Percentiles rank a stretch among this genome's conserved stretches.
These are phyloP conservation scores for Lyophyllum shimeji DNA, from an alignment of 768 basidiomycete species.

Conservation along the genomic window DNA sequence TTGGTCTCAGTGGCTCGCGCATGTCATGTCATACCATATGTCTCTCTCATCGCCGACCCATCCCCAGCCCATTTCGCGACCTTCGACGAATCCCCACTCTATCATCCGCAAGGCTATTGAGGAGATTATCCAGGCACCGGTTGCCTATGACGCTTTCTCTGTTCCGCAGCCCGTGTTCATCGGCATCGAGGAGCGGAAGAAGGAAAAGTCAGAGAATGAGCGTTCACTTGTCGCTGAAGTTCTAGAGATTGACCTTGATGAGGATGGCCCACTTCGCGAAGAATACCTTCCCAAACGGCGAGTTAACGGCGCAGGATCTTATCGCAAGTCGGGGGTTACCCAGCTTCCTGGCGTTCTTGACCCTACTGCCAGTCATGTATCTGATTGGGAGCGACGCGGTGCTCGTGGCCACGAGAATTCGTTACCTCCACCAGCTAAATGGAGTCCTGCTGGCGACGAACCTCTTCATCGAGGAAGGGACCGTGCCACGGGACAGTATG, in stretches of 20 bases:
- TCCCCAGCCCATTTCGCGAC: slow-evolving; percentile 78
- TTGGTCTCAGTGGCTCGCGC: slow-evolving; percentile 73
- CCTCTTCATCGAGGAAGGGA: slow-evolving; percentile 59
- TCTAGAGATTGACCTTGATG: slow-evolving; percentile 77
- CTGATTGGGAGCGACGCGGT: slow-evolving; percentile 17
- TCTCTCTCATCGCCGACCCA: slow-evolving; percentile 57
- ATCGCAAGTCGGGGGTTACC: slow-evolving; percentile 19
- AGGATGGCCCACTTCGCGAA: slow-evolving; percentile 79
- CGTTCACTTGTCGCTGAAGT: slow-evolving; percentile 43
- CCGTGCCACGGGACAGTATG: slow-evolving; percentile 55
- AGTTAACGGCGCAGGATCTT: slow-evolving; percentile 33
- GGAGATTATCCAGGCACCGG: slow-evolving; percentile 59
- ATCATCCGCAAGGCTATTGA: slow-evolving; percentile 71
- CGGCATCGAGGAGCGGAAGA: slow-evolving; percentile 64
- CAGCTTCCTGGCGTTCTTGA: slow-evolving; percentile 9
- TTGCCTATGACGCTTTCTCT: slow-evolving; percentile 25
- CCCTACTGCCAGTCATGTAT: slow-evolving; percentile 5
- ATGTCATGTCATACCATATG: slow-evolving; percentile 64
- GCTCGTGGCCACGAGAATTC: slow-evolving; percentile 23
- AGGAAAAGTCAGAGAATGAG: slow-evolving; percentile 49
- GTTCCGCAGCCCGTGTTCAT: slow-evolving; percentile 69
- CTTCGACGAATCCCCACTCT: slow-evolving; percentile 67
- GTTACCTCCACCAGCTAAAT: slow-evolving; percentile 74
- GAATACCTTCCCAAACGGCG: slow-evolving; percentile 79
- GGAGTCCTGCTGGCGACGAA: slow-evolving; percentile 82